Evolutionary conservation across 2,329 filamentous ascomycete genomes (phyloP).

Genomic region (Fusarium brachygibbosum): DNA sequence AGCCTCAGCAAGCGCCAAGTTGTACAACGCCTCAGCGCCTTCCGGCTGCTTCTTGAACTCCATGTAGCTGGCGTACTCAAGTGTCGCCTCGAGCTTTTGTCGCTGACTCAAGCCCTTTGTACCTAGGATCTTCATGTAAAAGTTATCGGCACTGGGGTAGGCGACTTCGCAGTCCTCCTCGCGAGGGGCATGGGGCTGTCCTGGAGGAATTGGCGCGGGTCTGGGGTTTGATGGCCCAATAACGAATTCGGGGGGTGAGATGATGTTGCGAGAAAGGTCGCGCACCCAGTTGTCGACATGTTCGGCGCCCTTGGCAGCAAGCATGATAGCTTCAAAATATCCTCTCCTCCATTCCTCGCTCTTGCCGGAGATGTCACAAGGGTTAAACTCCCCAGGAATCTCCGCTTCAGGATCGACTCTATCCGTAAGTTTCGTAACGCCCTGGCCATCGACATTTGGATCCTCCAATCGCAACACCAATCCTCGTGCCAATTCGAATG

Average conservation of each 20-base stretch:
- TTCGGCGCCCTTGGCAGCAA: conserved; percentile 81
- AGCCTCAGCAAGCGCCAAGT: conserved; percentile 82
- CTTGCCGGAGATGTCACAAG: conserved; percentile 79
- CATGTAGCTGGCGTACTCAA: conserved; percentile 88
- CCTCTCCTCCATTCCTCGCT: conserved; percentile 87
- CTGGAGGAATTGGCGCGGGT: conserved; percentile 78
- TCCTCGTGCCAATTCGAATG: conserved; percentile 71
- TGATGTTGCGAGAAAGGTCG: conserved; percentile 74
- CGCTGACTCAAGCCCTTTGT: conserved; percentile 83
- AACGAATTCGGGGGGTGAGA: conserved; percentile 80
- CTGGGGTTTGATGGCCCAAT: conserved; percentile 86
- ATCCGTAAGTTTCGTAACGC: conserved; percentile 66
- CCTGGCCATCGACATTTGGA: conserved; percentile 74
- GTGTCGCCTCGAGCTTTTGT: conserved; percentile 83
- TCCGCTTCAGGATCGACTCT: conserved; percentile 77
- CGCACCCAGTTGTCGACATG: conserved; percentile 83
- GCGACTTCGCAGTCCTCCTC: conserved; percentile 82
- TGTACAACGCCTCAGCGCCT: conserved; percentile 78
- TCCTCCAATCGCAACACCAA: conserved; percentile 79
- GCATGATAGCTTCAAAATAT: conserved; percentile 87
- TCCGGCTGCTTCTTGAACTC: conserved; percentile 78
- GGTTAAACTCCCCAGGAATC: conserved; percentile 73
- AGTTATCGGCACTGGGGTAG: conserved; percentile 78
- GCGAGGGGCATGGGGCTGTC: conserved; percentile 71
- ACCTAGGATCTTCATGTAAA: conserved; percentile 85